Percentiles rank a stretch among this genome's conserved stretches.
phyloP scores from a whole-genome alignment of 2,329 filamentous ascomycete species.

The Fusarium pseudonygamai region DNA sequence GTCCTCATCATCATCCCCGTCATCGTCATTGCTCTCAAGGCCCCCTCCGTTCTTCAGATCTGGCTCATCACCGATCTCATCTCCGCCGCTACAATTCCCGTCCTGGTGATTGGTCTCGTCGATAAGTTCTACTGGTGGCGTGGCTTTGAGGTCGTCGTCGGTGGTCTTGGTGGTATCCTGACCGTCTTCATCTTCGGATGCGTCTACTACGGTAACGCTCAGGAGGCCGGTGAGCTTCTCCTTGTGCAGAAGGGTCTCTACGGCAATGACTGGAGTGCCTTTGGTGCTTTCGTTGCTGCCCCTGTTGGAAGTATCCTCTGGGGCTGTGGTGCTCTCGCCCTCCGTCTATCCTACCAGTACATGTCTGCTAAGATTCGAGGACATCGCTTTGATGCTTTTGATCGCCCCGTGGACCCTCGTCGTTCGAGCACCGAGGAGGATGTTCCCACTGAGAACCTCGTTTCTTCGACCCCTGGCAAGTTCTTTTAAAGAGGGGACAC shows the following conservation, averaged over 20 bases:
- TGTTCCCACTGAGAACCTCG: slow-evolving; percentile 34
- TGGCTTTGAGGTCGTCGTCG: slow-evolving; percentile 82
- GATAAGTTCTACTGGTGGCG: slow-evolving; percentile 79
- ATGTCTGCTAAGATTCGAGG: slow-evolving; percentile 66
- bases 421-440: slow-evolving; percentile 45
- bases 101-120: slow-evolving; percentile 76
- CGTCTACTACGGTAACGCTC: slow-evolving; percentile 77
- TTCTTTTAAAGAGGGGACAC: slow-evolving; percentile 58
- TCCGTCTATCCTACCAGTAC: slow-evolving; percentile 69
- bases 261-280: slow-evolving; percentile 80
- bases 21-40: slow-evolving; percentile 77
- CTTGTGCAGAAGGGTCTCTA: slow-evolving; percentile 79
- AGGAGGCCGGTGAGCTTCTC: slow-evolving; percentile 72
- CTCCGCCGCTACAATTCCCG: slow-evolving; percentile 78
- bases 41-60: slow-evolving; percentile 80
- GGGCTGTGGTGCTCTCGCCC: slow-evolving; percentile 69
- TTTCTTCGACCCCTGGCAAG: slow-evolving; percentile 57
- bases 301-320: slow-evolving; percentile 79
- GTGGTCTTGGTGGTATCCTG: slow-evolving; percentile 79
- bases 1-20: slow-evolving; percentile 78
- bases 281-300: slow-evolving; percentile 84
- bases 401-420: slow-evolving; percentile 56
- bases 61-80: slow-evolving; percentile 85
- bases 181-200: slow-evolving; percentile 84
- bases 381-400: slow-evolving; percentile 72